Base-by-base conservation (phyloP, 192 early-diverging fungal species). In the Backusella psychrophila region DNA sequence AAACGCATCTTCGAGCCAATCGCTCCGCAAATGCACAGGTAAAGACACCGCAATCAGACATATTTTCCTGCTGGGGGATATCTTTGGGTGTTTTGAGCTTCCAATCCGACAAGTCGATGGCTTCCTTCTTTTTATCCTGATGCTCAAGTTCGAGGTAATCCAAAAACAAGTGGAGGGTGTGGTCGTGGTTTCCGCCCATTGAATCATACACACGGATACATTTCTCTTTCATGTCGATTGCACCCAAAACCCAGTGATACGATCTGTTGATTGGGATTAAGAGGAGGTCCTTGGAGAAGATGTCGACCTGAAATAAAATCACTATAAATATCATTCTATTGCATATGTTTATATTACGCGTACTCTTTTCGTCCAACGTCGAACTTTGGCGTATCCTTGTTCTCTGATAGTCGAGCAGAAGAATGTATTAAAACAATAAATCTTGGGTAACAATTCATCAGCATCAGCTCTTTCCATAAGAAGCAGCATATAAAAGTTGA, bases 21-120 rank as follows among this genome's bases (percentile, higher is more conserved):
- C 90, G 89, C 73, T 99, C 96, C 7, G 95, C 92, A 87, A 97
- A 96, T 17, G 91, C 91, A 72, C 90, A 92, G 0, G 95, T 91
- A 80, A 99, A 99, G 6, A 98, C 95, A 9, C 97, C 97, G 78
- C 97, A 99, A 85, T 99, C 97, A 68, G 90, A 96, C 17, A 93
- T 93, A 75, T 99, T 99, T 35, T 82, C 63, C 82, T 99, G 97
- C 6, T 82, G 79, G 0, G 97, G 97, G 38, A 94, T 93, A 75
- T 91, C 83, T 83, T 75, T 90, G 11, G 90, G 90, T 33, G 84
- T 85, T n/a, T 81, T 78, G 67, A 89, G 77, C 8, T 78, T 81
- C 97, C 97, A 98, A 6, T 80, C 92, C 6, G 69, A 33, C 0
- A 83, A 77, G 76, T 95, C 91, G 75, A 95, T 86, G 7, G 83